These are phyloP conservation scores for Xylaria bambusicola DNA, from an alignment of 495 filamentous ascomycete species.

Conservation along the genomic window DNA sequence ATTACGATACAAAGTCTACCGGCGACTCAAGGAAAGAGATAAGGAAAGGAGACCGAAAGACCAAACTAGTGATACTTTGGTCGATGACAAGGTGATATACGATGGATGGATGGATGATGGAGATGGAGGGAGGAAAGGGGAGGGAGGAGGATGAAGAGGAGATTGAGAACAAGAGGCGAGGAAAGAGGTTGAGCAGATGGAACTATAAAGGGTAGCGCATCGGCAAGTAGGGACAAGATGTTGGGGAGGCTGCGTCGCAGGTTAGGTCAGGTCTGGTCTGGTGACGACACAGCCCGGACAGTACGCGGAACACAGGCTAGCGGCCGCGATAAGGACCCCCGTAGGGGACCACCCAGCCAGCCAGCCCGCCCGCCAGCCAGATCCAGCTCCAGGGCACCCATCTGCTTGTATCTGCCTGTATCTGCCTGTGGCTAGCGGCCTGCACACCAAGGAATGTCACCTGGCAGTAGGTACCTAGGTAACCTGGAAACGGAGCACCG, in stretches of 20 bases:
- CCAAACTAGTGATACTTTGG: conserved; percentile 35
- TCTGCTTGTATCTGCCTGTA: too few species aligned
- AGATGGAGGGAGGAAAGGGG: conserved; percentile 33
- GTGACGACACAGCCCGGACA: conserved; percentile 36
- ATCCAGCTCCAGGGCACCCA: too few species aligned
- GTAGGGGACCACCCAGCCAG: too few species aligned
- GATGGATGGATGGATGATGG: conserved; percentile 33
- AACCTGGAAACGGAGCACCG: conserved; percentile 15
- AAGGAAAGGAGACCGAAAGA: conserved; percentile 30
- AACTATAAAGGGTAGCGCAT: conserved; percentile 21
- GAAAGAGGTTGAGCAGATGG: conserved; percentile 20
- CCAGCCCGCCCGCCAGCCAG: too few species aligned
- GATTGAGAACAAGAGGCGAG: conserved; percentile 33
- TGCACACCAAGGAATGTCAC: too few species aligned
- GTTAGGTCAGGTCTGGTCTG: conserved; percentile 33
- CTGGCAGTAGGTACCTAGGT: background rate
- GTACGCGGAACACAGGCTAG: too few species aligned
- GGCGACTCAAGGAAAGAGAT: conserved; percentile 39
- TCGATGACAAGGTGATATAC: conserved; percentile 9
- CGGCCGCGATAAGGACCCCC: too few species aligned
- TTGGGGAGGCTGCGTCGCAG: conserved; percentile 27
- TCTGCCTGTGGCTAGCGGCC: too few species aligned
- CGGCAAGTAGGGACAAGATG: conserved; percentile 29
- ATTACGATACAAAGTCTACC: conserved; percentile 43
- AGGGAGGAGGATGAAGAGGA: conserved; percentile 40